Conservation (phyloP, 768 basidiomycete genomes). For the Pulveroboletus sp. region DNA sequence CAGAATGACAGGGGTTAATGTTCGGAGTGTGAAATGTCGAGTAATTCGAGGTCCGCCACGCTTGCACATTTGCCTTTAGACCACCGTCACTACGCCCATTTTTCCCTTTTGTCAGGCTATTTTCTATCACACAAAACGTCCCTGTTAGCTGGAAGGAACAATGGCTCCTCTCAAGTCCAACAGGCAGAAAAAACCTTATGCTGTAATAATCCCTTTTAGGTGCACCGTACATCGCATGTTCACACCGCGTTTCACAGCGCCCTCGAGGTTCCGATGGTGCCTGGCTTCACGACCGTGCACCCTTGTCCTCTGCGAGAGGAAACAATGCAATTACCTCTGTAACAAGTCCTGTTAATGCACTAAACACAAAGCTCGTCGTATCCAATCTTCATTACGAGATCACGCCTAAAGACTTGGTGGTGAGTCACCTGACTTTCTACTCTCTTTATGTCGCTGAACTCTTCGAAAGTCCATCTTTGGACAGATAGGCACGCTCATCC, state of each 20-base stretch:
- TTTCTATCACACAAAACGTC: background rate
- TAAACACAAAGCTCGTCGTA: conserved; percentile 63
- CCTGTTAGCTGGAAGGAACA: background rate
- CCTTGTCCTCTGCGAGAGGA: conserved; percentile 32
- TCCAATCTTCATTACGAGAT: conserved; percentile 92
- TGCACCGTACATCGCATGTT: background rate
- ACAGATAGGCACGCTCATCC: conserved; percentile 85
- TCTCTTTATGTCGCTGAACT: conserved; percentile 2
- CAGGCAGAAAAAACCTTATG: conserved; percentile 41
- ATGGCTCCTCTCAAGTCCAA: conserved; percentile 26
- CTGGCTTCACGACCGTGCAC: conserved; percentile 77
- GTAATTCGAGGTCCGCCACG: conserved; percentile 9
- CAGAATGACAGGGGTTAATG: background rate
- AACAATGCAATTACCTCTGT: conserved; percentile 23
- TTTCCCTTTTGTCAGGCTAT: background rate
- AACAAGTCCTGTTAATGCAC: conserved; percentile 23
- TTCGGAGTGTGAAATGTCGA: conserved; percentile 10
- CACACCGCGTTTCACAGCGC: conserved; percentile 40
- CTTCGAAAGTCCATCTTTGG: conserved; percentile 75
- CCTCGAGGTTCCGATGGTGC: conserved; percentile 56
- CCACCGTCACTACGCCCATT: background rate
- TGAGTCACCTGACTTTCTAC: conserved; percentile 37
- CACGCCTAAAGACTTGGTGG: conserved; percentile 81
- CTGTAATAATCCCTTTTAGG: conserved; percentile 25
- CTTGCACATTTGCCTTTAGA: background rate